Evolutionary conservation across 352 stramenopile species (phyloP).

Genomic region (Globisporangium paddicum): DNA sequence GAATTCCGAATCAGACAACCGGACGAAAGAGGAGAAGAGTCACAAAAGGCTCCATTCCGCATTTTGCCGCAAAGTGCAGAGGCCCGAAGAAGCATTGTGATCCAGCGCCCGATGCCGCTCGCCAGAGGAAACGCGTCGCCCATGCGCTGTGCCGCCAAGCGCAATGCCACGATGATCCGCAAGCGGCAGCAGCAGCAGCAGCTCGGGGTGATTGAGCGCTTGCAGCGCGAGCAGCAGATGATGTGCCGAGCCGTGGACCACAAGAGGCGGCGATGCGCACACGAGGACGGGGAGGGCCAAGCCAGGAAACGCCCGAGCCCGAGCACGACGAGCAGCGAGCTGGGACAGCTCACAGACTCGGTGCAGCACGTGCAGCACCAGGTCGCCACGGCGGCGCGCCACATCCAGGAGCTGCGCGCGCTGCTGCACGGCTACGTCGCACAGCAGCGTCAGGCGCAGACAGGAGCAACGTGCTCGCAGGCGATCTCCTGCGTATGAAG

Average conservation of each 20-base stretch:
- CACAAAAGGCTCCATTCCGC: constrained; percentile 4
- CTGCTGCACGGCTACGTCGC: neutral
- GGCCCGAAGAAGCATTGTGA: no score
- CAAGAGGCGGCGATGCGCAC: constrained; percentile 1
- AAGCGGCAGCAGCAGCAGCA: no score
- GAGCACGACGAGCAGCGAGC: neutral
- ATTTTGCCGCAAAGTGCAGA: neutral
- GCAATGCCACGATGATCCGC: constrained; percentile 12
- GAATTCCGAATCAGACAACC: constrained; percentile 4
- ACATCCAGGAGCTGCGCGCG: constrained; percentile 11
- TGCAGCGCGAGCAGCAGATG: constrained; percentile 11
- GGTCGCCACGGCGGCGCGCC: constrained; percentile 4
- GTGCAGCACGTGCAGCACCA: constrained; percentile 6
- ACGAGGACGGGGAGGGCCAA: neutral
- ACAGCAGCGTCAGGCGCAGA: neutral
- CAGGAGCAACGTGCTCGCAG: neutral
- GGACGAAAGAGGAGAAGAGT: no score
- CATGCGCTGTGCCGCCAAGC: constrained; percentile 11
- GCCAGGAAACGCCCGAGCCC: neutral
- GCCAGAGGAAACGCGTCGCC: constrained; percentile 14
- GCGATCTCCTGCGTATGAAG: constrained; percentile 3
- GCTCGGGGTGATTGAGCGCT: constrained; percentile 9
- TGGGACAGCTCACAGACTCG: constrained; percentile 3
- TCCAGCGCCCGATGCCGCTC: constrained; percentile 3
- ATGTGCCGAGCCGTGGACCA: no score